These are phyloP conservation scores for Fusarium anguioides DNA, from an alignment of 2,329 filamentous ascomycete species.

Conservation along the genomic window DNA sequence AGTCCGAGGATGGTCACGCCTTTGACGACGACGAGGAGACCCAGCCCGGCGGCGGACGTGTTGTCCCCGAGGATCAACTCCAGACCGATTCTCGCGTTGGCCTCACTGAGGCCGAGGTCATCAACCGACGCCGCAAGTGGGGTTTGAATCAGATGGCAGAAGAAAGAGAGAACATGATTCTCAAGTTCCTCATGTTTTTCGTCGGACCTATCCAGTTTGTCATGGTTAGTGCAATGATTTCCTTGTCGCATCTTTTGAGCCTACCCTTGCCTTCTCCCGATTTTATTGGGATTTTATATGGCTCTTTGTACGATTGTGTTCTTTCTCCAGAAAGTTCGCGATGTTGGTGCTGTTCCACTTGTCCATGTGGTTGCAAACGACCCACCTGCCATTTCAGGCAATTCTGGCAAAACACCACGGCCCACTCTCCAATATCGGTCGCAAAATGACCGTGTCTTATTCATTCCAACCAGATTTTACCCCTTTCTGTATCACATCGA, in stretches of 20 bases:
- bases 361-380: not conserved
- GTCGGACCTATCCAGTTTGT: conserved; percentile 92
- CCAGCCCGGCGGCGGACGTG: conserved; percentile 65
- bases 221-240: conserved; percentile 85
- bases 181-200: conserved; percentile 88
- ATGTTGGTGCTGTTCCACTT: not conserved
- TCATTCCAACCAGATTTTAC: not conserved
- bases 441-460: not conserved
- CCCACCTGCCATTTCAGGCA: not conserved
- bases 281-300: too few species aligned
- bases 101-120: conserved; percentile 78
- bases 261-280: too few species aligned
- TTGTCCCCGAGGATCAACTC: conserved; percentile 78
- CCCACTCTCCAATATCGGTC: too few species aligned
- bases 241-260: too few species aligned
- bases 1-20: conserved; percentile 80
- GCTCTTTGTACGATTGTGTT: too few species aligned
- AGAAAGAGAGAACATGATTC: conserved; percentile 84
- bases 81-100: conserved; percentile 79
- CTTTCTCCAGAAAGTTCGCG: not conserved
- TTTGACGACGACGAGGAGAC: conserved; percentile 67
- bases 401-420: not conserved
- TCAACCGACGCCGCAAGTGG: conserved; percentile 73
- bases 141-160: conserved; percentile 92
- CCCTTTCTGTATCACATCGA: not conserved